Evolutionary conservation across 2,329 filamentous ascomycete genomes (phyloP).

Genomic region (Dothidotthia symphoricarpi): DNA sequence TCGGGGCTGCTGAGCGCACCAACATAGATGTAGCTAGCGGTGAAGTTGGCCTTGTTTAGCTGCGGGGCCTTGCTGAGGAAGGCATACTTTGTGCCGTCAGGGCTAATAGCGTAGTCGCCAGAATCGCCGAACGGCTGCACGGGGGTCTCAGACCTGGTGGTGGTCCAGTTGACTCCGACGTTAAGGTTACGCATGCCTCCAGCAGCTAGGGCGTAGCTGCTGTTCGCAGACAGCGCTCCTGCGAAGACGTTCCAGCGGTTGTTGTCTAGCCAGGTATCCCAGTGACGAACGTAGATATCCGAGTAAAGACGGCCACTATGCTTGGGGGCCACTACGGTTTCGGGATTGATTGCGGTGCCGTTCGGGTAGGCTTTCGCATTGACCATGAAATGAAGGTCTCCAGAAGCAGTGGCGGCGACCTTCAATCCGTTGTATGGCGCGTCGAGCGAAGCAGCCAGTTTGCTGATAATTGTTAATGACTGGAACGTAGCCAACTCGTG

Average conservation of each 20-base stretch:
- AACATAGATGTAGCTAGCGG: constrained; percentile 78
- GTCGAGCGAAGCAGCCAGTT: constrained; percentile 43
- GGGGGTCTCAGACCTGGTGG: constrained; percentile 62
- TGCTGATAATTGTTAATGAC: too few species aligned
- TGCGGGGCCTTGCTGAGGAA: constrained; percentile 75
- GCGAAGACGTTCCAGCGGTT: constrained; percentile 74
- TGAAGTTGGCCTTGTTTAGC: constrained; percentile 70
- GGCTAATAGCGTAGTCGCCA: constrained; percentile 73
- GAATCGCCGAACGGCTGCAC: constrained; percentile 75
- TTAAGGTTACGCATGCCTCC: constrained; percentile 51
- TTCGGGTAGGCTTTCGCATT: constrained; percentile 64
- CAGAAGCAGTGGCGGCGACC: constrained; percentile 42
- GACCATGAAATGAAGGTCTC: constrained; percentile 48
- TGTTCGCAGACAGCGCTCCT: constrained; percentile 52
- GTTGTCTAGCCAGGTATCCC: constrained; percentile 71
- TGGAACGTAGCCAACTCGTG: too few species aligned
- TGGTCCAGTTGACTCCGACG: constrained; percentile 60
- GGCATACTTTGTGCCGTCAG: constrained; percentile 57
- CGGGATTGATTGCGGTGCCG: constrained; percentile 67
- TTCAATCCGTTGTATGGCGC: constrained; percentile 53
- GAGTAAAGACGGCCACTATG: constrained; percentile 71
- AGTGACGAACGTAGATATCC: constrained; percentile 74
- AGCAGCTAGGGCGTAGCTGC: constrained; percentile 27
- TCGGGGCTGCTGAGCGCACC: constrained; percentile 63
- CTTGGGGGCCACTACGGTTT: constrained; percentile 56